Evolutionary conservation across 257 asterid genomes (phyloP), one percentile per base, ranked within the genome.

Genomic region (Euphrasia confusa): DNA sequence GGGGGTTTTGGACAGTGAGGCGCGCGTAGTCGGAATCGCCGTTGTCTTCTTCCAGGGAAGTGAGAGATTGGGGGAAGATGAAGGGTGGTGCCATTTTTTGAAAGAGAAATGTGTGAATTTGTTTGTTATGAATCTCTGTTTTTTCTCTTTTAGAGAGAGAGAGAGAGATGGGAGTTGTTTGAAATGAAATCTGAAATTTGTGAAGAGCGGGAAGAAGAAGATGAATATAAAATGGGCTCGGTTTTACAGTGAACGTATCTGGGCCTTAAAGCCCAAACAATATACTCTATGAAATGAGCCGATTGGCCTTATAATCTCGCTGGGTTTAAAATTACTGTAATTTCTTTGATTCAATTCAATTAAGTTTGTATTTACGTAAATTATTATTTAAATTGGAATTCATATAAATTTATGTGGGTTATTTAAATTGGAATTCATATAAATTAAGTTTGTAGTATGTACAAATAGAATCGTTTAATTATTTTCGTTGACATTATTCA

Each of bases 61-160:
- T 65, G 32, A 92, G 84, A 64, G 76, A 66, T 71, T 80, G 82
- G 27, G 99, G 97, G 74, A 92, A 89, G 68, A 73, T 45, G 80
- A 92, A 92, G 0, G 79, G 64, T 27, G 86, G 86, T 24, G 88
- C 94, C 97, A 92, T 88, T 63, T 65, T 27, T 48, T 74, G 50
- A 65, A 60, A 63, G n/a, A 40, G 26, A 8, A 11, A 49, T 1
- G 42, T 37, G 24, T 11, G 18, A 47, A 14, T 13, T 14, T 47
- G 53, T 13, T 11, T 12, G 13, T 1, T 47, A 1, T 3, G 18
- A 11, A 14, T 47, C 5, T 47, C 17, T 11, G 10, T 4, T 50
- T 27, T 50, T 15, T 21, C 2, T 4, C 14, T 8, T n/a, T 48
- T 40, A 64, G 58, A 57, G 54, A 64, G 52, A 17, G 60, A 17